phyloP scores from a whole-genome alignment of 805 yeast species.

The Cyberlindnera euphorbiiphila region DNA sequence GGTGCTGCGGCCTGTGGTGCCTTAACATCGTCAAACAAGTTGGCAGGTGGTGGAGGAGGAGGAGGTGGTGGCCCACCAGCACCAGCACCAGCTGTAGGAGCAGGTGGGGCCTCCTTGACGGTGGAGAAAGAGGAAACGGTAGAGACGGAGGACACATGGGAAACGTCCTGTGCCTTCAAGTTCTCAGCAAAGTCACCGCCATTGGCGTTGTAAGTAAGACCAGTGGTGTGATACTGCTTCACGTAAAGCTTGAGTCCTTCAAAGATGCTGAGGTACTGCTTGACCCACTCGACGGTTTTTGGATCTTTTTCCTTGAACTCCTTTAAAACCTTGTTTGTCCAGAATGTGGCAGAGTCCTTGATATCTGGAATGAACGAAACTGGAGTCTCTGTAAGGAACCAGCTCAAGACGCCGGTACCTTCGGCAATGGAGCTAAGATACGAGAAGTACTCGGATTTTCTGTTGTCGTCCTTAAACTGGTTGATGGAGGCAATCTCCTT shows the following conservation, averaged over 20 bases:
- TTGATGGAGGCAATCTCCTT: constrained; percentile 52
- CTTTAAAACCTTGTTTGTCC: constrained; percentile 87
- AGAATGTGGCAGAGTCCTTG: constrained; percentile 89
- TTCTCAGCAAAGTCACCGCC: constrained; percentile 58
- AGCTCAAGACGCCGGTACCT: constrained; percentile 85
- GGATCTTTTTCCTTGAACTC: constrained; percentile 73
- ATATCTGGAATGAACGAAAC: constrained; percentile 73
- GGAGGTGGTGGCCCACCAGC: constrained; percentile 71
- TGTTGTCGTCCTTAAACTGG: constrained; percentile 68
- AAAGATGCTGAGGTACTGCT: constrained; percentile 55
- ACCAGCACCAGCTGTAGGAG: constrained; percentile 92
- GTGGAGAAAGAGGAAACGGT: constrained; percentile 78
- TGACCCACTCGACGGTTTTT: constrained; percentile 79
- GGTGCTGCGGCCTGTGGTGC: constrained; percentile 24
- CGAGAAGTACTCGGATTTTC: constrained; percentile 59
- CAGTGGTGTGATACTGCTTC: constrained; percentile 75
- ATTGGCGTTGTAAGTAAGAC: constrained; percentile 72
- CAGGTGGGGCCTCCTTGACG: constrained; percentile 77
- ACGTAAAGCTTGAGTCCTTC: constrained; percentile 70
- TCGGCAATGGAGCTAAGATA: constrained; percentile 83
- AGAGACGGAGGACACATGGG: constrained; percentile 32
- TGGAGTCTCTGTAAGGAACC: constrained; percentile 81
- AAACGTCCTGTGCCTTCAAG: constrained; percentile 30
- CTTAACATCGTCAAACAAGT: constrained; percentile 46
- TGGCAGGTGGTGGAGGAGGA: constrained; percentile 90